Evolutionary conservation across 495 filamentous ascomycete genomes (phyloP), one percentile per base, ranked within the genome.

Genomic region (Hypomontagnella submonticulosa): DNA sequence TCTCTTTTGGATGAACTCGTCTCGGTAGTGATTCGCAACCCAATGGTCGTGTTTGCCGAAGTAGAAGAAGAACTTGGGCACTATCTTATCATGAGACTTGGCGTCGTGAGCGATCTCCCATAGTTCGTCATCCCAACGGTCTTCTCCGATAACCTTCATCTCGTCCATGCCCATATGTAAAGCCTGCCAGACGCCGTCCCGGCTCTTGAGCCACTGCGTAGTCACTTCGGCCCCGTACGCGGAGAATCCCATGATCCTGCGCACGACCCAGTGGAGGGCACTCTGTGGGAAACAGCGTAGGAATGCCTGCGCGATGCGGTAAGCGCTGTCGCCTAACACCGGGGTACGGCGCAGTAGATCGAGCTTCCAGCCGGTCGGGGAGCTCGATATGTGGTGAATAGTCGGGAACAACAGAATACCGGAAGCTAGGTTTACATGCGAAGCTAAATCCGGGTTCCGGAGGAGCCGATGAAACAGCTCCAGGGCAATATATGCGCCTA

Each of bases 31-130:
- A 53, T 91, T 79, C 1, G 89, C 89, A 19, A 97, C 91, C 93
- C 93, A 97, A 69, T 89, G 83, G 67, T 97, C 93, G 65, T 81
- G 68, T 34, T 85, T 70, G 1, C 86, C 92, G 77, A 93, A 97
- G 60, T 91, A 92, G 73, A 97, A 92, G 42, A 88, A 85, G 50
- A 97, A 78, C 51, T 85, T 86, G 3, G 84, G 79, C 0, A 82
- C 60, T 12, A 55, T 67, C 62, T 34, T 62, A 36, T 63, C 61
- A 10, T 73, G 67, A 16, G 62, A 57, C 18, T 70, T 69, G 1
- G 76, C 72, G 30, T 81, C 79, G n/a, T 77, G 73, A 4, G 78
- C 75, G 23, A 83, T 77, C 23, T 90, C 91, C 93, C 93, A 97
- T 34, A 97, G 75, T 69, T 93, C 89, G 50, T 89, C 80, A 32